Percentiles rank a stretch among this genome's conserved stretches.
phyloP scores from a whole-genome alignment of 805 yeast genomes.

The Yarrowia bubula region DNA sequence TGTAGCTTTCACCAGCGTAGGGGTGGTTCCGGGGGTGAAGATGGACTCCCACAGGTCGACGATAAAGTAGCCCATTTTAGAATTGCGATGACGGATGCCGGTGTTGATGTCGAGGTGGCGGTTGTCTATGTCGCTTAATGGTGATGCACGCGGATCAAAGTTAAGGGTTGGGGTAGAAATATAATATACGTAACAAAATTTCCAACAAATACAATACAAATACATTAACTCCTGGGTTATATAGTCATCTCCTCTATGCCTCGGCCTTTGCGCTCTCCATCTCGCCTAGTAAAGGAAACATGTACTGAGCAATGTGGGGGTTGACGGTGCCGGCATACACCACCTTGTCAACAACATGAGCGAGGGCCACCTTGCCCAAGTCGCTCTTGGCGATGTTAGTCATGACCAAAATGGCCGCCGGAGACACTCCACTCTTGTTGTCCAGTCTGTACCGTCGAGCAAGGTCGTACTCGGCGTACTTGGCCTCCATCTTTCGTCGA shows the following conservation, averaged over 20 bases:
- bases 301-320: constrained; percentile 25
- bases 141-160: constrained; percentile 14
- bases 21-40: constrained; percentile 89
- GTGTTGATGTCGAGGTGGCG: not conserved
- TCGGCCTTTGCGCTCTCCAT: constrained; percentile 9
- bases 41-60: constrained; percentile 84
- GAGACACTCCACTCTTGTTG: constrained; percentile 24
- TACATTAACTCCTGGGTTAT: constrained; percentile 20
- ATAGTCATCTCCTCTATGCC: not conserved
- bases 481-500: constrained; percentile 5
- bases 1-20: constrained; percentile 84
- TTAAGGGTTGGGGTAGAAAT: constrained; percentile 5
- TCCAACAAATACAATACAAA: constrained; percentile 8
- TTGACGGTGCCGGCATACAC: constrained; percentile 21
- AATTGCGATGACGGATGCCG: not conserved
- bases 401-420: constrained; percentile 26
- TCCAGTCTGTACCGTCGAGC: constrained; percentile 22
- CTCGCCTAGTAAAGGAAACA: constrained; percentile 25
- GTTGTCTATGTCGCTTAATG: not conserved
- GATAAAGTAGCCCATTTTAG: constrained; percentile 38
- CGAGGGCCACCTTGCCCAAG: not conserved
- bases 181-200: too few species aligned
- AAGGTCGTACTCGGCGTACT: constrained; percentile 7
- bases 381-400: constrained; percentile 23
- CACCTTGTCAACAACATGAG: constrained; percentile 3